Conservation (phyloP, 2,329 filamentous ascomycete species). For the Cercospora berteroae region DNA sequence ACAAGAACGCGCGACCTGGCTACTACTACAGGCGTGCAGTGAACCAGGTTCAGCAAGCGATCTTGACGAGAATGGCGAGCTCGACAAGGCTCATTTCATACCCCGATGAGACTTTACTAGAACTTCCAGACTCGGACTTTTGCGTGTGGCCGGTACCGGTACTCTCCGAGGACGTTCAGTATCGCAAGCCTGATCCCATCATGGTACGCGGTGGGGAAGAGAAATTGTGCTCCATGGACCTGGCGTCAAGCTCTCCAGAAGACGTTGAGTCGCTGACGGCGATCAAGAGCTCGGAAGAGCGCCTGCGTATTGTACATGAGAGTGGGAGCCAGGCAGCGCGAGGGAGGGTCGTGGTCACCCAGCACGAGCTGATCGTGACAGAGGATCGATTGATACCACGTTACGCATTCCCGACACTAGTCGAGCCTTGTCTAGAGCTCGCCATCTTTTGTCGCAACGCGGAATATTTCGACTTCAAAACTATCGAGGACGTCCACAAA, state of each 20-base stretch:
- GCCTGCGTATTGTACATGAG: constrained; percentile 26
- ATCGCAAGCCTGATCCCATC: constrained; percentile 21
- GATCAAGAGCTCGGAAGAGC: constrained; percentile 22
- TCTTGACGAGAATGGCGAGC: constrained; percentile 15
- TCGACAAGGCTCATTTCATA: constrained; percentile 18
- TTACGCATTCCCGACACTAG: constrained; percentile 22
- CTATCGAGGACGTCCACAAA: constrained; percentile 17
- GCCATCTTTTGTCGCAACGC: constrained; percentile 26
- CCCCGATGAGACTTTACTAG: constrained; percentile 19
- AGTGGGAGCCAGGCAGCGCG: constrained; percentile 11
- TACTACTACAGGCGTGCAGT: constrained; percentile 28
- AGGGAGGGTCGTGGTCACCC: constrained; percentile 18
- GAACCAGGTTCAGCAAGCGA: constrained; percentile 25
- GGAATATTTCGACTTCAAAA: constrained; percentile 25
- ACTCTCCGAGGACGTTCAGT: constrained; percentile 1
- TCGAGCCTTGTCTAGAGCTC: constrained; percentile 19
- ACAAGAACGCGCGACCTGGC: constrained; percentile 22
- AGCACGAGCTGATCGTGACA: constrained; percentile 15
- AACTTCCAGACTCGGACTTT: constrained; percentile 17
- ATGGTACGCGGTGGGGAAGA: constrained; percentile 21
- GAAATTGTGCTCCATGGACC: constrained; percentile 16
- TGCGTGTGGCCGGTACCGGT: constrained; percentile 15
- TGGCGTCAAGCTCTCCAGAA: constrained; percentile 6
- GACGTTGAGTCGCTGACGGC: constrained; percentile 20
- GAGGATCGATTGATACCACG: constrained; percentile 26